Evolutionary conservation across 805 yeast species (phyloP), one percentile per base, ranked within the genome.

Genomic region (Yamadazyma sp.): DNA sequence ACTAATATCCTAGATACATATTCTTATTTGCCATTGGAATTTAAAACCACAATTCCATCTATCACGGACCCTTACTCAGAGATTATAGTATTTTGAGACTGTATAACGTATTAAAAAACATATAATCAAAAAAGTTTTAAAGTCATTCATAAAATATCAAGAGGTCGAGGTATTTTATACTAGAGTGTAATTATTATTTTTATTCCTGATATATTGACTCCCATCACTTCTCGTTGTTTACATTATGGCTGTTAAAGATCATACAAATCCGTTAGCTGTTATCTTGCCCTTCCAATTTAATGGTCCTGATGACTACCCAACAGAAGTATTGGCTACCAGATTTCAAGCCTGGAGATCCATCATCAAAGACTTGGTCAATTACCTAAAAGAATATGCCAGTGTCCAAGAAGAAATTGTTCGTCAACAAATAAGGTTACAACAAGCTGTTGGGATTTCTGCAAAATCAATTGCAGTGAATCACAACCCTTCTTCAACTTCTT

Each of bases 341-440:
- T 89, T 91, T 56, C 73, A 80, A 32, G 82, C 94, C 2, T 91
- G 97, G 96, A 70, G 96, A 39, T 72, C 75, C 26, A 77, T 89
- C 36, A 79, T 88, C 38, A 78, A 80, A 42, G 82, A 91, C 23
- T 62, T 91, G 37, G 71, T 86, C 14, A 76, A 73, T 30, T 91
- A 91, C 53, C 68, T 91, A 43, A 76, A 75, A 42, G 96, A 88
- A 51, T 80, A 79, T 25, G 87, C 86, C 7, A 74, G 84, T 10
- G 89, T 86, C 38, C 93, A 88, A 55, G 96, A 89, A 57, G 96
- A 89, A 53, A 75, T 86, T 12, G 80, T 85, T 23, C 76, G 95
- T 40, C 95, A 86, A 51, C 93, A 86, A 45, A 49, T 81, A 33
- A 67, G 95, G 33, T 70, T 88, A 29, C 85, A 86, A 41, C 89